Base-by-base conservation (phyloP, 768 basidiomycete genomes). In the Paxillus ammoniavirescens region DNA sequence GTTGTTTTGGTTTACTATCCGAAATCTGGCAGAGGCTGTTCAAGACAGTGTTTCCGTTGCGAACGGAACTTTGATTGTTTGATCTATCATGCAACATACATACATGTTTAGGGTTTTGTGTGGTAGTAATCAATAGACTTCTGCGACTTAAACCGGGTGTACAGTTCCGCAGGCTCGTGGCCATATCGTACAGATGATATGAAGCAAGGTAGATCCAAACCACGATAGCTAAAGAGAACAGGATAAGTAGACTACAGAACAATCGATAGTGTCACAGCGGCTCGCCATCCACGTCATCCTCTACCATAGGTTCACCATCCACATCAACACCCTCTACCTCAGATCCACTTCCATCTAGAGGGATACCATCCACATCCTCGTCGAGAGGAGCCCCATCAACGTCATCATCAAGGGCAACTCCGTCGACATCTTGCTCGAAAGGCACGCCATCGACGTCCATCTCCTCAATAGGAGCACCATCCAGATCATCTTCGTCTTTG, bases 381-480 rank as follows among this genome's bases (percentile, higher is more conserved):
- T 60, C 59, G 26, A 72, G 53, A 15, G 66, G 59, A 51, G 60
- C 55, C 30, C 68, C 59, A 48, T 72, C 66, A 50, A 62, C 61
- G 23, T 65, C 56, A 21, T 57, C 53, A 15, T 58, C 54, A 48
- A 79, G 64, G 4, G 74, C 72, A 26, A 59, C 70, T 0, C 76
- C 77, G 35, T 76, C 74, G 12, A 73, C 42, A 35, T 74, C 75
- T 35, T 62, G 61, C n/a, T 70, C 72, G 49, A 77, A 62, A 3
- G 75, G 67, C 13, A 76, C 72, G 2, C 81, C 82, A 58, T 83
- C 82, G 9, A 81, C 66, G 52, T 77, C 82, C 55, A 81, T 66
- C 42, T 77, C 69, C 58, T 81, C 75, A 33, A 78, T 67, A 3
- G 79, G 75, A 55, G 75, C 74, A 12, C 83, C 85, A 46, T 83